Evolutionary conservation across 257 asterid genomes (phyloP), one percentile per base, ranked within the genome.

Genomic region (Nicotiana benthamiana): DNA sequence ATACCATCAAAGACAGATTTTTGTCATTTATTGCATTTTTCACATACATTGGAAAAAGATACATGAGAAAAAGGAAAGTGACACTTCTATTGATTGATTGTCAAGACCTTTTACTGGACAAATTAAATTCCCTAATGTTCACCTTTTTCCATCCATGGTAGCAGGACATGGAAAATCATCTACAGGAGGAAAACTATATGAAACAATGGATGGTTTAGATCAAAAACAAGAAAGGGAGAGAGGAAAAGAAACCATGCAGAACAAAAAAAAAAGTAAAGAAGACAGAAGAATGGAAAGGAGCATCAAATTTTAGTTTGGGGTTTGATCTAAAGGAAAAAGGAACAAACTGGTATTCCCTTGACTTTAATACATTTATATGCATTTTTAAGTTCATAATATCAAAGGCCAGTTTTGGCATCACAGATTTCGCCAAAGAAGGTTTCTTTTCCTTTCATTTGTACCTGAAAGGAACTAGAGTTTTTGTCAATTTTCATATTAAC

Each of bases 221-320:
- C 76, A 68, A 20, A 68, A 68, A 10, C 75, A 67, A 67, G 26
- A 34, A 40, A 5, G 1, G n/a, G 28, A 40, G 56, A 40, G n/a
- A 68, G 56, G 56, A 40, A 68, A 40, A 68, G 76, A 68, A 46
- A 22, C 34, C 57, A 70, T 22, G 77, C 77, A 72, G 77, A 46
- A n/a, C n/a, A n/a, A 13, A 20, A 0, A 57, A 57, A n/a, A 57
- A 17, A 1, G 24, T 5, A 43, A 13, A n/a, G 11, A 28, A 34
- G 18, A 34, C 75, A 34, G 51, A 65, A 34, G 36, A 66, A 66
- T 0, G 5, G 75, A 34, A 48, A 48, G 46, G 5, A 48, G 54
- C 54, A n/a, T n/a, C n/a, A n/a, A n/a, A n/a, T n/a, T n/a, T n/a
- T n/a, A n/a, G n/a, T n/a, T 34, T 65, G 75, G 51, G 52, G 16